Conservation (phyloP, 2,329 filamentous ascomycete genomes). For the Cadophora malorum region DNA sequence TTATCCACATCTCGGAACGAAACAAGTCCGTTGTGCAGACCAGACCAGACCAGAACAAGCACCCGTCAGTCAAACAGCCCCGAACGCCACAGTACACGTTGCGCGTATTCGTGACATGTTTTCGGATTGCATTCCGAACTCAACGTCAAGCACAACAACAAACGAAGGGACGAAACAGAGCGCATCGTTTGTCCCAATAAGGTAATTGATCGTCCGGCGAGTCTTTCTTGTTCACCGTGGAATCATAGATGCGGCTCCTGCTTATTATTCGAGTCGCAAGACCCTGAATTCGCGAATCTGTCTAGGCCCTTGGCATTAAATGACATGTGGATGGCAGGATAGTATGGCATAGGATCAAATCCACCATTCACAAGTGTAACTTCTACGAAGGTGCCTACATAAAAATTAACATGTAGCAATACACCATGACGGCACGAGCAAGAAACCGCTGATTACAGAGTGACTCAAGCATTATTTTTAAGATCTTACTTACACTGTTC, state of each 20-base stretch:
- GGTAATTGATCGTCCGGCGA: background rate
- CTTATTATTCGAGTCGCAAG: too few relatives aligned
- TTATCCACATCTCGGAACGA: constrained; percentile 1
- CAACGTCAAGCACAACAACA: background rate
- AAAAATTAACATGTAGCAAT: background rate
- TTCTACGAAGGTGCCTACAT: background rate
- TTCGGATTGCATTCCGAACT: background rate
- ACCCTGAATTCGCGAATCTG: too few relatives aligned
- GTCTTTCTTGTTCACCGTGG: background rate
- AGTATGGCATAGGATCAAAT: background rate
- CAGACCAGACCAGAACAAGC: background rate
- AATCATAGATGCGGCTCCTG: too few relatives aligned
- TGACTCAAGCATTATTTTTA: constrained; percentile 1
- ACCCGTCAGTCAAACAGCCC: background rate
- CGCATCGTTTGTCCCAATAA: background rate
- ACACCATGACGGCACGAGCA: background rate
- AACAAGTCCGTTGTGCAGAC: constrained; percentile 12
- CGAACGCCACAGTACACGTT: background rate
- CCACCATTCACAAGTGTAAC: background rate
- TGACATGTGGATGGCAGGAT: background rate
- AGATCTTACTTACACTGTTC: background rate
- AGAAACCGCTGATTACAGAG: background rate
- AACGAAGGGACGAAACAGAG: background rate
- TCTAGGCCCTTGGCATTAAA: background rate
- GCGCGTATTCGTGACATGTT: too few relatives aligned